Percentiles rank a stretch among this genome's conserved stretches.
phyloP scores from a whole-genome alignment of 1,139 yeast genomes.

The Suhomyces wounanorum region DNA sequence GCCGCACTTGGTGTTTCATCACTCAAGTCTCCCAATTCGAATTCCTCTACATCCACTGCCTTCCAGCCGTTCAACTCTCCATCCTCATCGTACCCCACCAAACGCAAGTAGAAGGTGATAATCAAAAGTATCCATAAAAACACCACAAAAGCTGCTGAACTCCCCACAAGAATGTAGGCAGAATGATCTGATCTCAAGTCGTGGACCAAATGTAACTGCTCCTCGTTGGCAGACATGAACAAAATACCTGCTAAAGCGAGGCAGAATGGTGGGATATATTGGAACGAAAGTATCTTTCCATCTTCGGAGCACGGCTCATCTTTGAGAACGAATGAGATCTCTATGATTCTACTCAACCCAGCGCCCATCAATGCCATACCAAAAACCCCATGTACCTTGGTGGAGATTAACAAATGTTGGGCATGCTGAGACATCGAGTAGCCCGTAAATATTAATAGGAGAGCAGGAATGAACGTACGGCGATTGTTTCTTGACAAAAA shows the following conservation, averaged over 20 bases:
- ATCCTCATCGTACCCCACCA: slow-evolving; percentile 50
- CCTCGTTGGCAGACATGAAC: slow-evolving; percentile 93
- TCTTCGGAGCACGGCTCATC: slow-evolving; percentile 52
- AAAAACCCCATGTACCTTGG: slow-evolving; percentile 84
- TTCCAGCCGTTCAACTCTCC: slow-evolving; percentile 24
- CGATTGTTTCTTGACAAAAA: slow-evolving; percentile 65
- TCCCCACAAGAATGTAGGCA: slow-evolving; percentile 72
- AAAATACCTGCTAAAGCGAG: slow-evolving; percentile 74
- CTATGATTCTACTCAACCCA: slow-evolving; percentile 72
- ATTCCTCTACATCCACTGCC: slow-evolving; percentile 28
- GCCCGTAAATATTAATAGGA: slow-evolving; percentile 83
- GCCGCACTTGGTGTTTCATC: slow-evolving; percentile 17
- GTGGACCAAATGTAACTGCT: slow-evolving; percentile 70
- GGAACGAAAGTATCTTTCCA: slow-evolving; percentile 66
- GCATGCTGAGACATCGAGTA: slow-evolving; percentile 92
- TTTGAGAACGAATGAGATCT: slow-evolving; percentile 67
- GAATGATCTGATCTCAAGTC: slow-evolving; percentile 83
- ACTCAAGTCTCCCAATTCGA: slow-evolving; percentile 37
- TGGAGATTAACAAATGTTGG: slow-evolving; percentile 72
- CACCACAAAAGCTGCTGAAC: slow-evolving; percentile 73
- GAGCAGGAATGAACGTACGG: slow-evolving; percentile 77
- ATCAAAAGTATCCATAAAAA: slow-evolving; percentile 65
- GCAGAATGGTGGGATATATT: slow-evolving; percentile 80
- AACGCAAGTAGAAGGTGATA: slow-evolving; percentile 56
- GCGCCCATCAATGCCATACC: slow-evolving; percentile 80